Conservation (phyloP, 345 rosid genomes). For the Raphanus sativus region DNA sequence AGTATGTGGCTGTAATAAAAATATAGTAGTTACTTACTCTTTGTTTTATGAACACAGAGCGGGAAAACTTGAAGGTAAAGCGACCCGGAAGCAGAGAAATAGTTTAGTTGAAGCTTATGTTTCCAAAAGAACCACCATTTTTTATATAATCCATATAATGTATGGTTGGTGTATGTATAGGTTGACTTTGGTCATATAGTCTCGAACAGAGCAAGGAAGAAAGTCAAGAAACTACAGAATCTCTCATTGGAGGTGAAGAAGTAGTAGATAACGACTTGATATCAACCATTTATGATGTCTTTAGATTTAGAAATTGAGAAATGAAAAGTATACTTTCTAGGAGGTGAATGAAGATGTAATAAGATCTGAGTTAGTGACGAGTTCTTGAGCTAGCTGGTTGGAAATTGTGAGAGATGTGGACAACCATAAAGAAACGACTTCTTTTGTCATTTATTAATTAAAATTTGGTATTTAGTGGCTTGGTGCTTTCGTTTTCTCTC, state of each 20-base stretch:
- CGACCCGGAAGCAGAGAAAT: constrained; percentile 40
- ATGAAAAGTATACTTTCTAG: not conserved
- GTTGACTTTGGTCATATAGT: constrained; percentile 20
- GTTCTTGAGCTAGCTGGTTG: constrained; percentile 30
- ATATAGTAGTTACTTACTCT: not conserved
- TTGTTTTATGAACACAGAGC: constrained; percentile 34
- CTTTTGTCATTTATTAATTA: constrained; percentile 26
- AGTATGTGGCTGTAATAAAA: not conserved
- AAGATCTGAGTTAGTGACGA: constrained; percentile 38
- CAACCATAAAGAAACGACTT: constrained; percentile 31
- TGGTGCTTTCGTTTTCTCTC: constrained; percentile 34
- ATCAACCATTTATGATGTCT: not conserved
- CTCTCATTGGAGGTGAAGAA: constrained; percentile 33
- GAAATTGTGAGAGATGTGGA: constrained; percentile 25
- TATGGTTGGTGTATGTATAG: not conserved
- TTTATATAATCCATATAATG: not conserved
- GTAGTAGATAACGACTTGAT: constrained; percentile 26
- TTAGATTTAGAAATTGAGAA: not conserved
- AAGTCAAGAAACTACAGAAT: constrained; percentile 38
- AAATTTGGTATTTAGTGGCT: constrained; percentile 32
- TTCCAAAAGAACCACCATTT: constrained; percentile 29
- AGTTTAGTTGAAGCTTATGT: constrained; percentile 19
- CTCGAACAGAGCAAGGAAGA: constrained; percentile 45
- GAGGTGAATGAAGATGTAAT: constrained; percentile 26
- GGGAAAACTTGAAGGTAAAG: constrained; percentile 72